These are phyloP conservation scores for Pichia nakasei DNA, from an alignment of 805 yeast genomes.

Conservation along the genomic window DNA sequence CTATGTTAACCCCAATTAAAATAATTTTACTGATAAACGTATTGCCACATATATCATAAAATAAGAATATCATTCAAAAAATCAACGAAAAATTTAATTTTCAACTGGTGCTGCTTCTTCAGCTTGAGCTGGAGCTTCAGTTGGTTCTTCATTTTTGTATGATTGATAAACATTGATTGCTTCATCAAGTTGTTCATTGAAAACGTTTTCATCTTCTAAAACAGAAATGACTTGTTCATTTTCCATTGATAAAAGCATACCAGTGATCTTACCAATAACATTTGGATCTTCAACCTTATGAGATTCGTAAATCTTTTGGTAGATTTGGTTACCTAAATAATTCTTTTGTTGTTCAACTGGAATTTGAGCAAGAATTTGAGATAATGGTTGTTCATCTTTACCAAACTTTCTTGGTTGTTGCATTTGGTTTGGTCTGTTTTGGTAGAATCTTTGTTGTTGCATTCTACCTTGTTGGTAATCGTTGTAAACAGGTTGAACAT, in stretches of 20 bases:
- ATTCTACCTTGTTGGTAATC: constrained; percentile 49
- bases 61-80: too few species aligned
- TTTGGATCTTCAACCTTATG: constrained; percentile 85
- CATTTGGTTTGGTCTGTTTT: constrained; percentile 29
- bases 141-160: constrained; percentile 31
- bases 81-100: neutral
- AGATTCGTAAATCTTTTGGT: constrained; percentile 81
- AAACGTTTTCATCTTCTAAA: constrained; percentile 82
- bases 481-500: constrained; percentile 75
- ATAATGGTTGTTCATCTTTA: constrained; percentile 35
- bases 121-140: constrained; percentile 6
- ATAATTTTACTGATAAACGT: neutral
- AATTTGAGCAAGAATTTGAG: constrained; percentile 50
- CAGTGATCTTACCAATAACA: constrained; percentile 97
- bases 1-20: constrained; percentile 2
- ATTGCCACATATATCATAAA: too few species aligned
- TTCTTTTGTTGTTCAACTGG: constrained; percentile 94
- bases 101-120: constrained; percentile 8
- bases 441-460: constrained; percentile 37
- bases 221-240: constrained; percentile 82
- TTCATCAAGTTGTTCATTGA: constrained; percentile 86
- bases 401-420: constrained; percentile 21
- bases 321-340: constrained; percentile 94
- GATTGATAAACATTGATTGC: constrained; percentile 92
- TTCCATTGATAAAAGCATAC: constrained; percentile 96